These are phyloP conservation scores for Penicillium sp. DNA, from an alignment of 2,329 filamentous ascomycete species.

Conservation along the genomic window DNA sequence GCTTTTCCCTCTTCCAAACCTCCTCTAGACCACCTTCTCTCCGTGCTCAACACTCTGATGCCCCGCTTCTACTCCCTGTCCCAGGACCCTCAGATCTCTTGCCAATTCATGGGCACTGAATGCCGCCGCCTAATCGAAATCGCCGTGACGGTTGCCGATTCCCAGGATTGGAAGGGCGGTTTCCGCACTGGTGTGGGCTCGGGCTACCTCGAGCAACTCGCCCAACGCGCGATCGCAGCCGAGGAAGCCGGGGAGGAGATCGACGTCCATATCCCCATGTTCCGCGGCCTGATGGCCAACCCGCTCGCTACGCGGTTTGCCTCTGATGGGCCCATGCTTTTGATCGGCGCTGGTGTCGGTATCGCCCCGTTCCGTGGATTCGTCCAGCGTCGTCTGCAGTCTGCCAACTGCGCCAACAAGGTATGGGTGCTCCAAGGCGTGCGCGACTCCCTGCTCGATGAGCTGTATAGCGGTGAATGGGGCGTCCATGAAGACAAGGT, in stretches of 20 bases:
- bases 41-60: constrained; percentile 81
- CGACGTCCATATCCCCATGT: constrained; percentile 85
- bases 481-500: constrained; percentile 86
- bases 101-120: constrained; percentile 62
- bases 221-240: constrained; percentile 65
- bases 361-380: constrained; percentile 98
- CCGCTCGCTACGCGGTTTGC: constrained; percentile 88
- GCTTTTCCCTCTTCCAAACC: constrained; percentile 92
- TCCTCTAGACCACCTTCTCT: constrained; percentile 75
- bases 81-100: constrained; percentile 84
- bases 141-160: constrained; percentile 92
- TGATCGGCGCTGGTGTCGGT: constrained; percentile 93
- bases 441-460: constrained; percentile 88
- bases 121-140: constrained; percentile 83
- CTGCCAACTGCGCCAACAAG: constrained; percentile 94
- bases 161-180: constrained; percentile 69
- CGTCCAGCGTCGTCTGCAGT: constrained; percentile 87
- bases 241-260: constrained; percentile 49
- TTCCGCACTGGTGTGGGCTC: constrained; percentile 80
- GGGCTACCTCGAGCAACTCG: constrained; percentile 86
- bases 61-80: constrained; percentile 97
- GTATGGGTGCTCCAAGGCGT: constrained; percentile 95
- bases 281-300: constrained; percentile 96
- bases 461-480: constrained; percentile 95
- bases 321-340: constrained; percentile 91